phyloP scores from a whole-genome alignment of 179 eudicot genomes.

The Drosera spatulata region DNA sequence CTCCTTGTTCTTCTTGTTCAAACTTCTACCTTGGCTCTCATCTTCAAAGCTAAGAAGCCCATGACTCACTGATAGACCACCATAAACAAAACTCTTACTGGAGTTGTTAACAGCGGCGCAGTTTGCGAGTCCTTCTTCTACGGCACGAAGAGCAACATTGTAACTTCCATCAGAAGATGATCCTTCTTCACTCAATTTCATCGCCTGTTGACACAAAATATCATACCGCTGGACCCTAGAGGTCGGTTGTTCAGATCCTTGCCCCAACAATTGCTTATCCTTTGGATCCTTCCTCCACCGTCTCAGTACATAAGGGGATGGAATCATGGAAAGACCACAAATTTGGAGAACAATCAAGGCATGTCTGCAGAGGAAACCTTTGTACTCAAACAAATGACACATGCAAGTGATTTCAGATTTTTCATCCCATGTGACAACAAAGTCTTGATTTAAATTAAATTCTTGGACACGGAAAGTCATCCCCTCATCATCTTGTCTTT shows the following conservation, averaged over 20 bases:
- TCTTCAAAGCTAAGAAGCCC: slow-evolving; percentile 61
- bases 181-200: slow-evolving; percentile 37
- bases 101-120: slow-evolving; percentile 55
- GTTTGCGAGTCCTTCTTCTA: slow-evolving; percentile 44
- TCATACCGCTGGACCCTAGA: slow-evolving; percentile 39
- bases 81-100: slow-evolving; percentile 35
- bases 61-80: slow-evolving; percentile 33
- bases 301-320: slow-evolving; percentile 28
- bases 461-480: slow-evolving; percentile 12
- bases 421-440: slow-evolving; percentile 37
- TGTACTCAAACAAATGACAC: slow-evolving; percentile 37
- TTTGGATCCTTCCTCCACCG: slow-evolving; percentile 46
- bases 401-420: slow-evolving; percentile 36
- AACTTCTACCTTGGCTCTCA: slow-evolving; percentile 44
- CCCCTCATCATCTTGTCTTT: slow-evolving; percentile 5
- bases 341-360: slow-evolving; percentile 44
- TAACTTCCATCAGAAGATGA: slow-evolving; percentile 32
- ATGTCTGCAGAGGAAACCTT: slow-evolving; percentile 38
- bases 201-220: slow-evolving; percentile 35
- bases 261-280: slow-evolving; percentile 19
- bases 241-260: slow-evolving; percentile 19
- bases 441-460: slow-evolving; percentile 19
- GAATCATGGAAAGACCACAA: slow-evolving; percentile 33
- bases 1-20: slow-evolving; percentile 61
- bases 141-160: slow-evolving; percentile 22